phyloP scores from a whole-genome alignment of 495 filamentous ascomycete genomes.

The Aspergillus funiculosus region DNA sequence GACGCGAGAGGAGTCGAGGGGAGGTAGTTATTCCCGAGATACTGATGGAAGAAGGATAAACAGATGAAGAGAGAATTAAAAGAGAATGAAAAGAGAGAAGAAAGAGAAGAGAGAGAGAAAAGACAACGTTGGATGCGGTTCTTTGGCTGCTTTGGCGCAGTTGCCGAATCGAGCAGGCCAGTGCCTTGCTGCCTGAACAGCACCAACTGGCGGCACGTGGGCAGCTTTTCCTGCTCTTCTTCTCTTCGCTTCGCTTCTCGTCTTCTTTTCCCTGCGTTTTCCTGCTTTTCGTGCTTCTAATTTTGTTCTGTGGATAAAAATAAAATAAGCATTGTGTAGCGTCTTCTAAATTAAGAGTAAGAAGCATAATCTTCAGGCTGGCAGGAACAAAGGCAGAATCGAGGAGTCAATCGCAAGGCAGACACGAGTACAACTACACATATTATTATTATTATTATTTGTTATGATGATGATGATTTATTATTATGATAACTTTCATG shows the following conservation, averaged over 20 bases:
- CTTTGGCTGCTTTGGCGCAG: background rate
- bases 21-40: too few species aligned
- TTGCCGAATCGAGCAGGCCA: background rate
- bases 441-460: too few species aligned
- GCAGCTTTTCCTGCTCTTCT: too few species aligned
- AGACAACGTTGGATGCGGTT: background rate
- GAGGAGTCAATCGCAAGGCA: conserved; percentile 1
- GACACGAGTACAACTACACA: too few species aligned
- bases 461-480: too few species aligned
- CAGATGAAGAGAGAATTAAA: background rate
- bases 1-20: background rate
- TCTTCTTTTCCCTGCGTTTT: background rate
- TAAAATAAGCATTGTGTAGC: too few species aligned
- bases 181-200: conserved; percentile 5
- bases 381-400: conserved; percentile 5
- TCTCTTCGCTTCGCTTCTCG: too few species aligned
- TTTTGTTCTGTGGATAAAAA: too few species aligned
- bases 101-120: background rate
- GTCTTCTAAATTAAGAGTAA: conserved; percentile 1
- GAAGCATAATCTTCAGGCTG: conserved; percentile 6
- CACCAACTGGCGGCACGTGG: too few species aligned
- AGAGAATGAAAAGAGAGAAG: background rate
- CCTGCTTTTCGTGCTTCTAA: too few species aligned
- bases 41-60: too few species aligned
- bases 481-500: too few species aligned